phyloP scores from a whole-genome alignment of 2,329 filamentous ascomycete species.

The Talaromyces sp. region DNA sequence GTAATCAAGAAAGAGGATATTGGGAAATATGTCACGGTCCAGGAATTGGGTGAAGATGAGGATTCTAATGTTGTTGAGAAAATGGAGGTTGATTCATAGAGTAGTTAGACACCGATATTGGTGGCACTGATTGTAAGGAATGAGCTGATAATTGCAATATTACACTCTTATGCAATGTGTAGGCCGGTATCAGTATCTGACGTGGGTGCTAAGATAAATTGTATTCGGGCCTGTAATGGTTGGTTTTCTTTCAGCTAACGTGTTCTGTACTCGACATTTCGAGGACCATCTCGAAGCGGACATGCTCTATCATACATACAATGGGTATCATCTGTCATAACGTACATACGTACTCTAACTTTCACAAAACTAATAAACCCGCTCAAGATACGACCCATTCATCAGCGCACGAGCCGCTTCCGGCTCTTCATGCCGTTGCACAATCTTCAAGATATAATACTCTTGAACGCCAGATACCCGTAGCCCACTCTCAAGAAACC shows the following conservation, averaged over 20 bases:
- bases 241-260: background rate
- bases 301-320: background rate
- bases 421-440: conserved; percentile 42
- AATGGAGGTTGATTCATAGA: conserved; percentile 58
- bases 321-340: background rate
- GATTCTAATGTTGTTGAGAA: conserved; percentile 59
- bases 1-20: conserved; percentile 92
- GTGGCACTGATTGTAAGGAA: background rate
- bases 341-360: background rate
- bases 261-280: background rate
- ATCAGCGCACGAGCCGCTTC: conserved; percentile 35
- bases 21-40: conserved; percentile 86
- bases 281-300: background rate
- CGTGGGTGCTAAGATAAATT: background rate
- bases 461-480: conserved; percentile 35
- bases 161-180: background rate
- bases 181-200: background rate
- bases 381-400: conserved; percentile 17
- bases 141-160: background rate
- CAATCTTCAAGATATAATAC: conserved; percentile 44
- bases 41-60: conserved; percentile 71
- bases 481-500: conserved; percentile 38
- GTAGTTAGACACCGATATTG: background rate
- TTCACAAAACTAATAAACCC: background rate
- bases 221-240: background rate